Evolutionary conservation across 257 asterid genomes (phyloP).

Genomic region (Craterostigma plantagineum): DNA sequence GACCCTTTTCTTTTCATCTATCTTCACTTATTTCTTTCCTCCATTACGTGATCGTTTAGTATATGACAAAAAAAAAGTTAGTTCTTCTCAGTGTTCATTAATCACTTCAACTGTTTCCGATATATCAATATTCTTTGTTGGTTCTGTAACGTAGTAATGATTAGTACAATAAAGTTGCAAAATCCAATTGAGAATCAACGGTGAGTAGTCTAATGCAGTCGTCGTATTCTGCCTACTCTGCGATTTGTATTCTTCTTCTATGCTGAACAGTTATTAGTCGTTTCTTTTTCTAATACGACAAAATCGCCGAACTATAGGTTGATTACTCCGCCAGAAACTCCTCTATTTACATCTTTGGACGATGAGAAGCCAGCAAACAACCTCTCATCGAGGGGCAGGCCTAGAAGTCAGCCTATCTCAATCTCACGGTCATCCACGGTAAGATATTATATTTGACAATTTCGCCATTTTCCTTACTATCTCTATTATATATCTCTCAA

Average conservation of each 20-base stretch:
- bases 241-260: not conserved
- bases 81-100: no score
- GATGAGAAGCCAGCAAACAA: slow-evolving; percentile 42
- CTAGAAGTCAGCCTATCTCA: slow-evolving; percentile 78
- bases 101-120: no score
- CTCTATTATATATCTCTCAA: not conserved
- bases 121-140: no score
- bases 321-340: slow-evolving; percentile 96
- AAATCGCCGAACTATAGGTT: slow-evolving; percentile 34
- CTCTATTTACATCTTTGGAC: slow-evolving; percentile 79
- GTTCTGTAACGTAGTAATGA: no score
- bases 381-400: slow-evolving; percentile 66
- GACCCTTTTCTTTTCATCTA: slow-evolving; percentile 6
- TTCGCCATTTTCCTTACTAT: not conserved
- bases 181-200: no score
- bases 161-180: no score
- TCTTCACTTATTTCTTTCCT: no score
- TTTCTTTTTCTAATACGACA: slow-evolving; percentile 1
- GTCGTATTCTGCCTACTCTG: no score
- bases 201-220: no score
- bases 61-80: no score
- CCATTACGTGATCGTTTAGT: not conserved
- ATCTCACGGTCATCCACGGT: slow-evolving; percentile 76
- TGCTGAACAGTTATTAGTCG: slow-evolving; percentile 2
- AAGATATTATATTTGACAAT: not conserved